phyloP scores from a whole-genome alignment of 768 basidiomycete species.

The Auriculariales sp. region DNA sequence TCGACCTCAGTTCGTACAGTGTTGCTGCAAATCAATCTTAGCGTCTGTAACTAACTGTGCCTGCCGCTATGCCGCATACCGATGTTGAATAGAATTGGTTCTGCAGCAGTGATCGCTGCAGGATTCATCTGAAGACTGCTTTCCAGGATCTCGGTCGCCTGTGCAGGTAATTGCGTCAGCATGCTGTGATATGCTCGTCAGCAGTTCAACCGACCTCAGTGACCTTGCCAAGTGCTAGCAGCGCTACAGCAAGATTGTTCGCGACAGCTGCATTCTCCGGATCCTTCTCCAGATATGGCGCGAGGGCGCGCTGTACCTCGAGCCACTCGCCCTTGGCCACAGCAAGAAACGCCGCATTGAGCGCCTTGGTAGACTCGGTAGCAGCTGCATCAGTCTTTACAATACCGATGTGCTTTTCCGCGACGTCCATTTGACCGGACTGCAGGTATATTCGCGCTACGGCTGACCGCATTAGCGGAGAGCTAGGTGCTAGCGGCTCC shows the following conservation, averaged over 20 bases:
- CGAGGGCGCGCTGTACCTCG: slow-evolving; percentile 30
- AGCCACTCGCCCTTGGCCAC: slow-evolving; percentile 61
- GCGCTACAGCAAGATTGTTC: slow-evolving; percentile 62
- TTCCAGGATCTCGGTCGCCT: slow-evolving; percentile 65
- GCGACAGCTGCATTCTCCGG: slow-evolving; percentile 50
- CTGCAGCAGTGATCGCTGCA: slow-evolving; percentile 55
- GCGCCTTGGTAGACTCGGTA: slow-evolving; percentile 30
- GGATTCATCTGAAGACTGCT: slow-evolving; percentile 46
- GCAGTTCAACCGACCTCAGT: slow-evolving; percentile 56
- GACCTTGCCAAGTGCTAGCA: slow-evolving; percentile 55
- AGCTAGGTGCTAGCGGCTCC: slow-evolving; percentile 44
- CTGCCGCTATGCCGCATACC: slow-evolving; percentile 25
- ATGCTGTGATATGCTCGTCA: no score
- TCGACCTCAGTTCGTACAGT: slow-evolving; percentile 66
- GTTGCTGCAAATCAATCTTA: slow-evolving; percentile 35
- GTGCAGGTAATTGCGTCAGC: no score
- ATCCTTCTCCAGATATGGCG: slow-evolving; percentile 31
- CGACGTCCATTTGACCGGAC: slow-evolving; percentile 46
- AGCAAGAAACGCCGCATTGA: slow-evolving; percentile 55
- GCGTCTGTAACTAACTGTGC: neutral
- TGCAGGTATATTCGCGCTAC: slow-evolving; percentile 66
- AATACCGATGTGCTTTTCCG: slow-evolving; percentile 40
- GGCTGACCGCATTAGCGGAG: slow-evolving; percentile 49
- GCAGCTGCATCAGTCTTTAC: slow-evolving; percentile 31
- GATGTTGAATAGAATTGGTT: slow-evolving; percentile 76